Evolutionary conservation across 225 moss, liverwort and hornwort genomes (phyloP).

Genomic region (Physcomitrellopsis africana): DNA sequence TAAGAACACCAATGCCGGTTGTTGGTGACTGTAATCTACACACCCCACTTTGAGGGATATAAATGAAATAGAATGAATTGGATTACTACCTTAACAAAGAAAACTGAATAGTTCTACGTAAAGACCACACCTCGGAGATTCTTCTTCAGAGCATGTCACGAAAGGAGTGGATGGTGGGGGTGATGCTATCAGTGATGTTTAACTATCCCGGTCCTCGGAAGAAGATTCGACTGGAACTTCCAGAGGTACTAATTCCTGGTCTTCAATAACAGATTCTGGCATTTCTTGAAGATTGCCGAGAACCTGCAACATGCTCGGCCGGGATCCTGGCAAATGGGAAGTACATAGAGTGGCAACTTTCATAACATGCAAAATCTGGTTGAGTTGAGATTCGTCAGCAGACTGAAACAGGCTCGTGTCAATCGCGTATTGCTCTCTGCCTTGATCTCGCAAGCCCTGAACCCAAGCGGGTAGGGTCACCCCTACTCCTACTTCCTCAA

Average conservation of each 20-base stretch:
- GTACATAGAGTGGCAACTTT: constrained; percentile 53
- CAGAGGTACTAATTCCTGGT: constrained; percentile 37
- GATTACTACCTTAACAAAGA: neutral
- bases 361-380: constrained; percentile 56
- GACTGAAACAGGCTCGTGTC: constrained; percentile 44
- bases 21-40: constrained; percentile 42
- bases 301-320: constrained; percentile 55
- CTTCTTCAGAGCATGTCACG: constrained; percentile 46
- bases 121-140: constrained; percentile 47
- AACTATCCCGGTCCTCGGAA: constrained; percentile 27
- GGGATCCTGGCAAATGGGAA: constrained; percentile 39
- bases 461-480: constrained; percentile 56
- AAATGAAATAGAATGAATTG: constrained; percentile 6
- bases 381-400: constrained; percentile 41
- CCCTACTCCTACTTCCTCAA: constrained; percentile 44
- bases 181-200: constrained; percentile 12
- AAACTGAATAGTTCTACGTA: neutral
- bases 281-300: constrained; percentile 48
- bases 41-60: constrained; percentile 32
- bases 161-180: constrained; percentile 34
- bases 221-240: constrained; percentile 31
- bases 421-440: constrained; percentile 48
- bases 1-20: constrained; percentile 38
- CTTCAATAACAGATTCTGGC: constrained; percentile 38
- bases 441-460: constrained; percentile 39